Percentiles rank a stretch among this genome's conserved stretches.
Evolutionary conservation across 2,329 filamentous ascomycete species (phyloP).

Genomic region (Stemphylium vesicarium): DNA sequence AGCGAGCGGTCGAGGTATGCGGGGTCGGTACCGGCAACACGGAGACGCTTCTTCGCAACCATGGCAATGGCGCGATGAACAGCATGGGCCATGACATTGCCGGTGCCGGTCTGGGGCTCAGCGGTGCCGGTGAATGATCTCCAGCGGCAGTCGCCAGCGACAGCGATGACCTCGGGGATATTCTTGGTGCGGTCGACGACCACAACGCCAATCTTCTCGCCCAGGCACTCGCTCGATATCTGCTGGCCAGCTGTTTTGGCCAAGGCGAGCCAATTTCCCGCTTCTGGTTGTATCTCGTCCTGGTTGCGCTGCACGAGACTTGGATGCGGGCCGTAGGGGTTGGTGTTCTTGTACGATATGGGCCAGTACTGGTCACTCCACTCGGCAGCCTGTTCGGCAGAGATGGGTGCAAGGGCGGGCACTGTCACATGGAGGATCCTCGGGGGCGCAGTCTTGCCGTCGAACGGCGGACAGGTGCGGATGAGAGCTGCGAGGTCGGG

Average conservation of each 20-base stretch:
- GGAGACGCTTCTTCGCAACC: slow-evolving; percentile 67
- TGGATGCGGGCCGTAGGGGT: slow-evolving; percentile 84
- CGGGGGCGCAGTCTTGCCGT: slow-evolving; percentile 47
- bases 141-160: slow-evolving; percentile 80
- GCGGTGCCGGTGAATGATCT: slow-evolving; percentile 47
- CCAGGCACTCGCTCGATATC: slow-evolving; percentile 63
- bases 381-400: slow-evolving; percentile 72
- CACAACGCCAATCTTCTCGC: slow-evolving; percentile 75
- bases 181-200: slow-evolving; percentile 66
- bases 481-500: slow-evolving; percentile 53
- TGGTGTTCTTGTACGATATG: slow-evolving; percentile 83
- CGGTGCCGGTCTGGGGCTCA: slow-evolving; percentile 51
- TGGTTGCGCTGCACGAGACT: slow-evolving; percentile 73
- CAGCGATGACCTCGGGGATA: slow-evolving; percentile 66
- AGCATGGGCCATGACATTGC: slow-evolving; percentile 80
- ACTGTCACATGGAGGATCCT: slow-evolving; percentile 71
- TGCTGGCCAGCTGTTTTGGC: slow-evolving; percentile 69
- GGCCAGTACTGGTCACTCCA: slow-evolving; percentile 85
- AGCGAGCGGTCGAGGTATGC: slow-evolving; percentile 50
- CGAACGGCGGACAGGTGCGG: slow-evolving; percentile 49
- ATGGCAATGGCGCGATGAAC: slow-evolving; percentile 82
- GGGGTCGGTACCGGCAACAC: slow-evolving; percentile 43
- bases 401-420: slow-evolving; percentile 76
- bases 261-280: slow-evolving; percentile 70
- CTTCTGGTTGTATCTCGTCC: slow-evolving; percentile 69